These are phyloP conservation scores for Clitocybe nebularis DNA, from an alignment of 1,284 basidiomycete genomes.

Conservation along the genomic window DNA sequence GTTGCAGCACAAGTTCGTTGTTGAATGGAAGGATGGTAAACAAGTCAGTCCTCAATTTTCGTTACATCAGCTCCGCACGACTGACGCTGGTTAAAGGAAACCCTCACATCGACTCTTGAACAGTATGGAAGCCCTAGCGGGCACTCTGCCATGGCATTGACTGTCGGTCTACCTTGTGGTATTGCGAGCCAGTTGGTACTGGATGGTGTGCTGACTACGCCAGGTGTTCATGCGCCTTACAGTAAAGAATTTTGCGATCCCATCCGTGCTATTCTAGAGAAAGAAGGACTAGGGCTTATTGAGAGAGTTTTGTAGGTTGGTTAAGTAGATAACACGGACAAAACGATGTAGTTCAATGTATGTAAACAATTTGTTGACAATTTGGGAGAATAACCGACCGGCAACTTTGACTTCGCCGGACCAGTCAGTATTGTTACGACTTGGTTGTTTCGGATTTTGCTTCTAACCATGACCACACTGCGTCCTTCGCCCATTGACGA, in stretches of 20 bases:
- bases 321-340: too few relatives aligned
- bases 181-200: constrained; percentile 86
- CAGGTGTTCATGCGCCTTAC: constrained; percentile 89
- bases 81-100: constrained; percentile 52
- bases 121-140: constrained; percentile 84
- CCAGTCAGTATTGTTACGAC: too few relatives aligned
- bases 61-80: constrained; percentile 8
- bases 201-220: constrained; percentile 72
- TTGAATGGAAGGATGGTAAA: constrained; percentile 82
- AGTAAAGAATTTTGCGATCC: constrained; percentile 84
- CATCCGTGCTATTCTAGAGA: constrained; percentile 74
- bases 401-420: too few relatives aligned
- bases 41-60: constrained; percentile 40
- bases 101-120: constrained; percentile 89
- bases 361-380: too few relatives aligned
- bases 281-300: constrained; percentile 79
- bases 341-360: too few relatives aligned
- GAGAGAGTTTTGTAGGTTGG: constrained; percentile 66
- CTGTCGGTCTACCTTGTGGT: constrained; percentile 92
- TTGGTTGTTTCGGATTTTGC: too few relatives aligned
- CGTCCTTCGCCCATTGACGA: constrained; percentile 48
- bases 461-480: too few relatives aligned
- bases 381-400: too few relatives aligned
- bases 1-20: constrained; percentile 95
- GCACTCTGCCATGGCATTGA: constrained; percentile 90